Percentiles rank a stretch among this genome's conserved stretches.
These are phyloP conservation scores for Beta corolliflora DNA, from an alignment of 179 eudicot species.

Conservation along the genomic window DNA sequence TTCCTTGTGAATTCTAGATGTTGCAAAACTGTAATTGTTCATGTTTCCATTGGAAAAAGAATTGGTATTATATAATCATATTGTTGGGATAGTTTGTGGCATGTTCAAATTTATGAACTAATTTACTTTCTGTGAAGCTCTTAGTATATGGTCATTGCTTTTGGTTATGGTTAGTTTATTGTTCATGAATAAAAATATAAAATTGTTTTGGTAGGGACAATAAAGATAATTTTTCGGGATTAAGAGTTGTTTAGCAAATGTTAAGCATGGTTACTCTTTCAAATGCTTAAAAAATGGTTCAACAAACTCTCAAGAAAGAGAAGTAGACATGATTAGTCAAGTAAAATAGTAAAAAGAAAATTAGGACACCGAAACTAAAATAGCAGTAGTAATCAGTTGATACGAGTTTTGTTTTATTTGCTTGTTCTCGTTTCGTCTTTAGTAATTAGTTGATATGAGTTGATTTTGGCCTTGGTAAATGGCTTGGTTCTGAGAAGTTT, in stretches of 20 bases:
- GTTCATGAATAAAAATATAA: conserved; percentile 12
- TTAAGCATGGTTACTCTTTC: conserved; percentile 9
- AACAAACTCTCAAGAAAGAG: neutral
- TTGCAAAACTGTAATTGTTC: conserved; percentile 13
- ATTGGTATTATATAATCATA: neutral
- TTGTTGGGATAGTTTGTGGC: conserved; percentile 18
- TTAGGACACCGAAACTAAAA: neutral
- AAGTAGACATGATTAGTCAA: neutral
- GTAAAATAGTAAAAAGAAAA: conserved; percentile 2
- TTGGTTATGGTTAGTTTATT: neutral
- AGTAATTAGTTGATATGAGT: neutral
- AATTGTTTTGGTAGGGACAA: conserved; percentile 15
- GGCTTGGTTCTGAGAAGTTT: neutral
- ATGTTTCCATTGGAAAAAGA: neutral
- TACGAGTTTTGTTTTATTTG: neutral
- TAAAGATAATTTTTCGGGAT: neutral
- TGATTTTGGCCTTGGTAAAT: neutral
- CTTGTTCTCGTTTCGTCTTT: neutral
- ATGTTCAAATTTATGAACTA: conserved; percentile 4
- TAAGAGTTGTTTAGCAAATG: neutral
- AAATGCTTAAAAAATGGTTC: conserved; percentile 1
- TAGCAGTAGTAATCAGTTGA: neutral
- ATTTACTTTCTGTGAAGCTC: conserved; percentile 10
- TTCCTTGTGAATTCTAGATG: neutral
- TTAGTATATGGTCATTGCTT: conserved; percentile 14